A percentile compares a stretch with the other conserved stretches of the same genome.
Evolutionary conservation across 192 early-diverging fungal species (phyloP).

Genomic region (Coemansia sp.): DNA sequence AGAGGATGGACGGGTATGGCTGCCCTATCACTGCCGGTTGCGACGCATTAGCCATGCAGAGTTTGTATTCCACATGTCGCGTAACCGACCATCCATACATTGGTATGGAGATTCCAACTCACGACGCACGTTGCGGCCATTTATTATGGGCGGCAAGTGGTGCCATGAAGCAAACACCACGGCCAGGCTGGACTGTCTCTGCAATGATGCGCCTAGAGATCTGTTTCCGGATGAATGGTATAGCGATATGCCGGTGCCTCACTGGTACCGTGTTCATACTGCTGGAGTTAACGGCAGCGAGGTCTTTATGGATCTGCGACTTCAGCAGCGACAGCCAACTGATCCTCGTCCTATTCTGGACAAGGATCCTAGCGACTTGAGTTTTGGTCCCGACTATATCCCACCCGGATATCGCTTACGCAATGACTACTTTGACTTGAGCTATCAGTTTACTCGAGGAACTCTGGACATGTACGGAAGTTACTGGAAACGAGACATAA

Average conservation of each 20-base stretch:
- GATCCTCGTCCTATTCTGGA: conserved; percentile 19
- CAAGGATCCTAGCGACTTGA: conserved; percentile 17
- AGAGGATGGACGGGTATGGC: conserved; percentile 32
- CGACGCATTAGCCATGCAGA: conserved; percentile 30
- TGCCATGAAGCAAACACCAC: conserved; percentile 16
- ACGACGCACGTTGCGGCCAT: conserved; percentile 28
- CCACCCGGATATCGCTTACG: conserved; percentile 23
- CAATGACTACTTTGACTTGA: conserved; percentile 33
- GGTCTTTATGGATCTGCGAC: conserved; percentile 16
- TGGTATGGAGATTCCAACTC: conserved; percentile 52
- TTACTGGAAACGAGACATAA: conserved; percentile 43
- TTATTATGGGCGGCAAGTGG: conserved; percentile 32
- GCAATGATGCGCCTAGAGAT: conserved; percentile 46
- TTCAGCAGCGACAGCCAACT: background rate
- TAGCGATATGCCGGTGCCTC: conserved; percentile 24
- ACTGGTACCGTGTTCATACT: conserved; percentile 35
- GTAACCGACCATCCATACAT: conserved; percentile 19
- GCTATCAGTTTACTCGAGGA: conserved; percentile 45
- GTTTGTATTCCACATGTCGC: conserved; percentile 34
- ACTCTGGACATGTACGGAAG: conserved; percentile 40
- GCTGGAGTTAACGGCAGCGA: conserved; percentile 18
- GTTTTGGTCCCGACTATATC: conserved; percentile 18
- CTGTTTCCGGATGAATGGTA: conserved; percentile 44
- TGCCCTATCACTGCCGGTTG: conserved; percentile 38
- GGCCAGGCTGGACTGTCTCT: conserved; percentile 32